A percentile compares a stretch with the other conserved stretches of the same genome.
These are phyloP conservation scores for Williopsis jadinii DNA, from an alignment of 1,139 yeast genomes.

Conservation along the genomic window DNA sequence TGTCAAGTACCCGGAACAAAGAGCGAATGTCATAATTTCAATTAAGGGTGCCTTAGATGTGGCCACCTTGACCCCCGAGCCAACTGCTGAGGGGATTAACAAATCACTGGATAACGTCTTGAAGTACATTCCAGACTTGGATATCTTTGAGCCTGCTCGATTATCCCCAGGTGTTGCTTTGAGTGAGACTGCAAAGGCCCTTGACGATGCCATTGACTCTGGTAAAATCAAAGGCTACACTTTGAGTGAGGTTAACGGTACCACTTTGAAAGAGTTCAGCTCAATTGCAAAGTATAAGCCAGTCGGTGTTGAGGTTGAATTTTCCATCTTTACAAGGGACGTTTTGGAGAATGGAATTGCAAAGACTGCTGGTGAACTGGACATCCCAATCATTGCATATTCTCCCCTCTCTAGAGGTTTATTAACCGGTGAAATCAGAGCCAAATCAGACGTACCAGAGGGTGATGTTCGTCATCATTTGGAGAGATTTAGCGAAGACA, in stretches of 20 bases:
- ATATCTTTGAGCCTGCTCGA: slow-evolving; percentile 66
- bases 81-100: slow-evolving; percentile 39
- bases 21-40: slow-evolving; percentile 47
- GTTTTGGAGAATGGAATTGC: slow-evolving; percentile 55
- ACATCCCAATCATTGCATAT: slow-evolving; percentile 68
- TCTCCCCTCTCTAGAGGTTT: slow-evolving; percentile 77
- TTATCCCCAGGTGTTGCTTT: slow-evolving; percentile 44
- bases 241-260: slow-evolving; percentile 61
- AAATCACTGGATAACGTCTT: slow-evolving; percentile 44
- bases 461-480: slow-evolving; percentile 48
- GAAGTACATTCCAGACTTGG: slow-evolving; percentile 37
- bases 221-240: slow-evolving; percentile 62
- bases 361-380: slow-evolving; percentile 40
- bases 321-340: slow-evolving; percentile 57
- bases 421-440: slow-evolving; percentile 53
- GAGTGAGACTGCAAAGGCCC: slow-evolving; percentile 41
- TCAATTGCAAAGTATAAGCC: slow-evolving; percentile 36
- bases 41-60: slow-evolving; percentile 58
- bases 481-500: slow-evolving; percentile 57
- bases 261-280: slow-evolving; percentile 50
- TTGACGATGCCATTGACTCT: slow-evolving; percentile 42
- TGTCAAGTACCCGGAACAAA: slow-evolving; percentile 44
- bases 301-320: slow-evolving; percentile 67
- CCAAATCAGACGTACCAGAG: slow-evolving; percentile 37
- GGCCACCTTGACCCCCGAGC: slow-evolving; percentile 36